phyloP scores from a whole-genome alignment of 2,329 filamentous ascomycete genomes.

The Akanthomyces dipterigenus region DNA sequence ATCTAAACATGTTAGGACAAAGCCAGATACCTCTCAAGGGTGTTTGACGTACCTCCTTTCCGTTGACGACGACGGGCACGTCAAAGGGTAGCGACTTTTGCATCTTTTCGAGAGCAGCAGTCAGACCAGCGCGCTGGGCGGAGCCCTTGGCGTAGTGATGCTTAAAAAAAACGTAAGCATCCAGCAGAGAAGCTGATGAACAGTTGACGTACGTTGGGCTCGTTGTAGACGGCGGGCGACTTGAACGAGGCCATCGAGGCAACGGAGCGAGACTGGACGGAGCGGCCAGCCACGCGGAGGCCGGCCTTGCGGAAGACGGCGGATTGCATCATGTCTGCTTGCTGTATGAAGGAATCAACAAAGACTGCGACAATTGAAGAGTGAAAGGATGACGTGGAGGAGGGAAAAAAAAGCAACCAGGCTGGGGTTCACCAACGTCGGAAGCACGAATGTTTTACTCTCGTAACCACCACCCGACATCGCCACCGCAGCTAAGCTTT shows the following conservation, averaged over 20 bases:
- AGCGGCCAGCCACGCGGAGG: slow-evolving; percentile 23
- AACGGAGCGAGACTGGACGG: slow-evolving; percentile 25
- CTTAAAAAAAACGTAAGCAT: slow-evolving; percentile 36
- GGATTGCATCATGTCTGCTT: slow-evolving; percentile 25
- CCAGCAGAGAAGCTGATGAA: background rate
- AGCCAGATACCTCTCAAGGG: background rate
- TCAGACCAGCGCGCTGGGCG: slow-evolving; percentile 67
- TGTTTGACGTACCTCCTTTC: slow-evolving; percentile 58
- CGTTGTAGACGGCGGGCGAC: slow-evolving; percentile 79
- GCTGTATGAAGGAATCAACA: background rate
- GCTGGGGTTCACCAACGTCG: background rate
- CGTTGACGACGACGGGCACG: slow-evolving; percentile 77
- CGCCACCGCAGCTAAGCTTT: background rate
- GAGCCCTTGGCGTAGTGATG: slow-evolving; percentile 86
- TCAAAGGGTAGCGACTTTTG: slow-evolving; percentile 65
- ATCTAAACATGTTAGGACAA: slow-evolving; percentile 39
- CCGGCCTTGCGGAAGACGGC: slow-evolving; percentile 26
- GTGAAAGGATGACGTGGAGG: background rate
- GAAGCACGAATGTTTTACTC: background rate
- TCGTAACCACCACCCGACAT: slow-evolving; percentile 8
- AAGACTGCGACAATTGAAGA: slow-evolving; percentile 15
- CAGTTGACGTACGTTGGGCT: slow-evolving; percentile 73
- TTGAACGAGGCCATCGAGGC: slow-evolving; percentile 77
- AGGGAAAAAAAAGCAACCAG: background rate
- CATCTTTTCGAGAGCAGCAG: slow-evolving; percentile 63